Evolutionary conservation across 1,284 basidiomycete genomes (phyloP), one percentile per base, ranked within the genome.

Genomic region (Malassezia yamatoensis): DNA sequence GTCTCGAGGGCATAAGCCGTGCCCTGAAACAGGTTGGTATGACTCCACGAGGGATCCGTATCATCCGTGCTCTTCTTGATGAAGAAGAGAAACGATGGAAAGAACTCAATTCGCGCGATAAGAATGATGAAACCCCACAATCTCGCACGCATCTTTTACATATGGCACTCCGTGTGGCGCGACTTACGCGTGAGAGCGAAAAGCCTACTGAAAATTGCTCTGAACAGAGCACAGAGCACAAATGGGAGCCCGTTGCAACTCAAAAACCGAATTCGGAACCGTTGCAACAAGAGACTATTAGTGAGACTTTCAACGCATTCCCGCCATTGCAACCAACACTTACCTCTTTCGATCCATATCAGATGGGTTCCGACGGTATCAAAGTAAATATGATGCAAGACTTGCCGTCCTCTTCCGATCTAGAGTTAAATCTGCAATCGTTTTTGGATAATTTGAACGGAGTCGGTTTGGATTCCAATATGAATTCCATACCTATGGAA

Each of bases 31-130:
- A 32, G 54, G 56, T 32, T 58, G 42, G 48, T 56, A 60, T 51
- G 58, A 55, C 64, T 16, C 59, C 62, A 49, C 64, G 66, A 32
- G 64, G 63, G 36, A 69, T 70, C 39, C 61, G 67, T 10, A 62
- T 73, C 40, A 64, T 73, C 52, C 66, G 71, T 48, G 66, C 65
- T 1, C 52, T 73, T 34, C 55, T 73, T 6, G 66, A 63, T n/a
- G 69, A 73, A 41, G 70, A 72, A 51, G 60, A 70, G 58, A 55
- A 56, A 33, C 57, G 61, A 33, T 73, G 69, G 69, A 24, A 38
- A 8, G 20, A 12, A 12, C 15, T 21, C 6, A 36, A 49, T 16
- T 3, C 9, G 6, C 45, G 34, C 12, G 33, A 18, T 3, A 46
- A 33, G 13, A 21, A 10, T 15, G n/a, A 10, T 16, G 5, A 20